Evolutionary conservation across 2,329 filamentous ascomycete species (phyloP).

Genomic region (Beauveria medogensis): DNA sequence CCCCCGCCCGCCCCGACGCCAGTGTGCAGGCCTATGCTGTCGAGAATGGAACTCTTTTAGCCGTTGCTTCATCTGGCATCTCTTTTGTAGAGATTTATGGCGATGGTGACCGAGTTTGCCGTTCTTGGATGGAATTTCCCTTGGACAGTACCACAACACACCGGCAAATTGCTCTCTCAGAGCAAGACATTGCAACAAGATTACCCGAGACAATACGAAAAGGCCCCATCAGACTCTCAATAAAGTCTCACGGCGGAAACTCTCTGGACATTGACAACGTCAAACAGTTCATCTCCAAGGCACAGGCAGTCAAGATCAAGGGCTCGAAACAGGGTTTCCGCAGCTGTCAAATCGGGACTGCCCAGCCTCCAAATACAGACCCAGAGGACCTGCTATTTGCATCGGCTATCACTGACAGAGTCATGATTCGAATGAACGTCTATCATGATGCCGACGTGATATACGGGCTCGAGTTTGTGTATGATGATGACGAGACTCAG

Average conservation of each 20-base stretch:
- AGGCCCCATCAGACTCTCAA: conserved; percentile 58
- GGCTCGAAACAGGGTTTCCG: conserved; percentile 63
- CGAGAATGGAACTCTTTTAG: conserved; percentile 65
- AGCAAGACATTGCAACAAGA: conserved; percentile 62
- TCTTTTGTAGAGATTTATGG: conserved; percentile 76
- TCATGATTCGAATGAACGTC: conserved; percentile 66
- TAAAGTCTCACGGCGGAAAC: conserved; percentile 71
- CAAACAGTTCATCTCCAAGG: conserved; percentile 59
- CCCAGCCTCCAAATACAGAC: conserved; percentile 61
- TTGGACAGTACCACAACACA: conserved; percentile 55
- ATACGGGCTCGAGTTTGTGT: conserved; percentile 86
- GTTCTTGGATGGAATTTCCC: conserved; percentile 72
- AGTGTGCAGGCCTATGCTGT: conserved; percentile 82
- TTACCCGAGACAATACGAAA: conserved; percentile 68
- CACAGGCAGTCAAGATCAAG: conserved; percentile 64
- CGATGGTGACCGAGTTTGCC: conserved; percentile 75
- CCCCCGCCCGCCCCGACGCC: conserved; percentile 53
- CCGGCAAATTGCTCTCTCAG: conserved; percentile 65
- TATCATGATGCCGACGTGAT: conserved; percentile 65
- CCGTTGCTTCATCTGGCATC: conserved; percentile 74
- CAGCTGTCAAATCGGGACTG: conserved; percentile 65
- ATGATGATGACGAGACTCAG: conserved; percentile 78
- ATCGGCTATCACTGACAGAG: conserved; percentile 57
- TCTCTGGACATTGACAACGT: conserved; percentile 73
- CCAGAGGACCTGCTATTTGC: conserved; percentile 68